Percentiles rank a stretch among this genome's conserved stretches.
Conservation (phyloP, 805 yeast species). For the Zygotorulaspora chibaensis region DNA sequence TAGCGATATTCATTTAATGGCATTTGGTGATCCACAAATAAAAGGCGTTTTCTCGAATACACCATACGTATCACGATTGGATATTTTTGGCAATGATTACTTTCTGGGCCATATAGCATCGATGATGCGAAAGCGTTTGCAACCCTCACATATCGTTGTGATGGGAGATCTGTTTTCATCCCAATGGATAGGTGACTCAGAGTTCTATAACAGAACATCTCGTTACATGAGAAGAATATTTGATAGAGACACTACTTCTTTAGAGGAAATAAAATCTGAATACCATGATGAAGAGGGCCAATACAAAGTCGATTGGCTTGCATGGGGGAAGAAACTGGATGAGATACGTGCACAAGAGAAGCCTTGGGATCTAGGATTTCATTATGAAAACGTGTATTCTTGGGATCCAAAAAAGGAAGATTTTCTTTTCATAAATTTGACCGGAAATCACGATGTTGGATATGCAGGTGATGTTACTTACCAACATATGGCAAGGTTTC, state of each 20-base stretch:
- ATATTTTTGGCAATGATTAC: slow-evolving; percentile 84
- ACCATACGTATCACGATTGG: slow-evolving; percentile 67
- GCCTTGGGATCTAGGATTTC: slow-evolving; percentile 40
- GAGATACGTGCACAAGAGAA: slow-evolving; percentile 22
- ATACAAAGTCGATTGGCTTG: slow-evolving; percentile 27
- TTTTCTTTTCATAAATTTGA: slow-evolving; percentile 73
- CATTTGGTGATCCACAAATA: slow-evolving; percentile 96
- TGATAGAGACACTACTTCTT: slow-evolving; percentile 60
- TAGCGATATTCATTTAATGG: slow-evolving; percentile 58
- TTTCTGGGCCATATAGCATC: slow-evolving; percentile 80
- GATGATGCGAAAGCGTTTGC: slow-evolving; percentile 56
- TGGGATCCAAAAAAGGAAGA: slow-evolving; percentile 54
- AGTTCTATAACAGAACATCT: slow-evolving; percentile 73
- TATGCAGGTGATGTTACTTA: slow-evolving; percentile 91
- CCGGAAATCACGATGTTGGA: slow-evolving; percentile 96
- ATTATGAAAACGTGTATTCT: slow-evolving; percentile 57
- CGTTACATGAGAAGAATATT: slow-evolving; percentile 70
- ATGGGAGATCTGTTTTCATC: slow-evolving; percentile 91
- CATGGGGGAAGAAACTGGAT: slow-evolving; percentile 27
- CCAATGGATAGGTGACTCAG: slow-evolving; percentile 91
- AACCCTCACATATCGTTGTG: slow-evolving; percentile 79
- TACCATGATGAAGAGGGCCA: slow-evolving; percentile 28
- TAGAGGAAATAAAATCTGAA: slow-evolving; percentile 37
- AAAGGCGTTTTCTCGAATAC: slow-evolving; percentile 79
- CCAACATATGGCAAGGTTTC: slow-evolving; percentile 83